These are phyloP conservation scores for Coemansia sp. DNA, from an alignment of 371 early-diverging fungal genomes.

Conservation along the genomic window DNA sequence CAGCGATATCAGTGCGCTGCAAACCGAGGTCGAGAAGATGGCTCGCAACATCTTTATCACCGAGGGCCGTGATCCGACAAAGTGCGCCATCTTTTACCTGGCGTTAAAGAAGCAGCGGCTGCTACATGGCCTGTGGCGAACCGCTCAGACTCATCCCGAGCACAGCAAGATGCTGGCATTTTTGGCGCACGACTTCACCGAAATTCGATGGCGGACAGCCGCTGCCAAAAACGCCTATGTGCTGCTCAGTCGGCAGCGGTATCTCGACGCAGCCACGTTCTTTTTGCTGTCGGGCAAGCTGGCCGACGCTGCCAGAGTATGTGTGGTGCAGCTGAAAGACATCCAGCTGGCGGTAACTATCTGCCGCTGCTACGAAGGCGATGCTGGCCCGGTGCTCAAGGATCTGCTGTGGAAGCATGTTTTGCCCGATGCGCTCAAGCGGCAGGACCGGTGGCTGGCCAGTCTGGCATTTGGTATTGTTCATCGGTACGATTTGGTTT, in stretches of 20 bases:
- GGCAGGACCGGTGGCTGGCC: constrained; percentile 75
- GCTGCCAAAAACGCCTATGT: constrained; percentile 98
- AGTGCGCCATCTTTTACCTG: constrained; percentile 82
- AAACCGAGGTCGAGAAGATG: constrained; percentile 74
- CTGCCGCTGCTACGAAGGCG: constrained; percentile 85
- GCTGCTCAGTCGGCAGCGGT: constrained; percentile 91
- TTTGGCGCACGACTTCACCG: constrained; percentile 84
- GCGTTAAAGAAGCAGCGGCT: constrained; percentile 83
- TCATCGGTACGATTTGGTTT: constrained; percentile 62
- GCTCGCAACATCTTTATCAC: constrained; percentile 85
- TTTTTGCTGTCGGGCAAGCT: constrained; percentile 86
- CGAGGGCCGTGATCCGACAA: constrained; percentile 79
- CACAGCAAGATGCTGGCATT: constrained; percentile 84
- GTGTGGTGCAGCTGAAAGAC: constrained; percentile 86
- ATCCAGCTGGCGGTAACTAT: constrained; percentile 87
- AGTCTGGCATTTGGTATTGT: constrained; percentile 66
- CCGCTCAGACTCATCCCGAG: constrained; percentile 80
- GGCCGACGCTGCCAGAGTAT: constrained; percentile 89
- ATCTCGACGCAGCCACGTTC: constrained; percentile 92
- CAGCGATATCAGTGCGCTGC: constrained; percentile 65
- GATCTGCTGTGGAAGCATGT: constrained; percentile 51
- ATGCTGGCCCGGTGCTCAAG: constrained; percentile 53
- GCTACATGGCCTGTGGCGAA: constrained; percentile 86
- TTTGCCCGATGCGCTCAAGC: constrained; percentile 54
- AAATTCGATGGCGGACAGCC: constrained; percentile 85